Percentiles rank a stretch among this genome's conserved stretches.
These are phyloP conservation scores for Emergomyces orientalis DNA, from an alignment of 2,329 filamentous ascomycete species.

Conservation along the genomic window DNA sequence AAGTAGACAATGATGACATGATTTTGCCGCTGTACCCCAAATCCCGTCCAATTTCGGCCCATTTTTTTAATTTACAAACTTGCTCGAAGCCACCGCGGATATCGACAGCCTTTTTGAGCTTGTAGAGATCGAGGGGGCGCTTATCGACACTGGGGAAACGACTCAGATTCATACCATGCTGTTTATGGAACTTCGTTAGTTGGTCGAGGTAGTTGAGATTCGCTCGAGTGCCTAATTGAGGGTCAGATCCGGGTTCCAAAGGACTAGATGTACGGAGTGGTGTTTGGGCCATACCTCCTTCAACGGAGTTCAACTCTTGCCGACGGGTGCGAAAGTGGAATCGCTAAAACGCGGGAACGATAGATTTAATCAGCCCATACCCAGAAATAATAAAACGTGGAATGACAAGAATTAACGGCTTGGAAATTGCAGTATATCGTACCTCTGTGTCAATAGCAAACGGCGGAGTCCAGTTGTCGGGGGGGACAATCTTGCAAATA, in stretches of 20 bases:
- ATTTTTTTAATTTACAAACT: slow-evolving; percentile 96
- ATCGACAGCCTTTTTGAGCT: slow-evolving; percentile 93
- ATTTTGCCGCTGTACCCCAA: slow-evolving; percentile 98
- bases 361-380: slow-evolving; percentile 22
- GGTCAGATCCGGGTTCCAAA: slow-evolving; percentile 30
- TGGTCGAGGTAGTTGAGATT: slow-evolving; percentile 95
- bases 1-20: slow-evolving; percentile 97
- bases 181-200: slow-evolving; percentile 90
- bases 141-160: slow-evolving; percentile 96
- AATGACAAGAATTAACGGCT: background rate
- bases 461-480: slow-evolving; percentile 83
- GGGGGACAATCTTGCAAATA: slow-evolving; percentile 91
- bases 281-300: slow-evolving; percentile 62
- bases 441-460: slow-evolving; percentile 98
- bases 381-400: background rate
- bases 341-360: slow-evolving; percentile 47
- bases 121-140: slow-evolving; percentile 88
- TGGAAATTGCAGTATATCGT: slow-evolving; percentile 25
- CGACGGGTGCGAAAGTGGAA: slow-evolving; percentile 96
- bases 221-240: slow-evolving; percentile 67
- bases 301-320: slow-evolving; percentile 93
- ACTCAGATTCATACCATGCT: slow-evolving; percentile 87
- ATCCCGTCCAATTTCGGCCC: slow-evolving; percentile 95
- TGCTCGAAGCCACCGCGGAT: slow-evolving; percentile 88
- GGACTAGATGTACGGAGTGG: slow-evolving; percentile 29